A percentile compares a stretch with the other conserved stretches of the same genome.
These are phyloP conservation scores for Pleurotus tuoliensis DNA, from an alignment of 768 basidiomycete species.

Conservation along the genomic window DNA sequence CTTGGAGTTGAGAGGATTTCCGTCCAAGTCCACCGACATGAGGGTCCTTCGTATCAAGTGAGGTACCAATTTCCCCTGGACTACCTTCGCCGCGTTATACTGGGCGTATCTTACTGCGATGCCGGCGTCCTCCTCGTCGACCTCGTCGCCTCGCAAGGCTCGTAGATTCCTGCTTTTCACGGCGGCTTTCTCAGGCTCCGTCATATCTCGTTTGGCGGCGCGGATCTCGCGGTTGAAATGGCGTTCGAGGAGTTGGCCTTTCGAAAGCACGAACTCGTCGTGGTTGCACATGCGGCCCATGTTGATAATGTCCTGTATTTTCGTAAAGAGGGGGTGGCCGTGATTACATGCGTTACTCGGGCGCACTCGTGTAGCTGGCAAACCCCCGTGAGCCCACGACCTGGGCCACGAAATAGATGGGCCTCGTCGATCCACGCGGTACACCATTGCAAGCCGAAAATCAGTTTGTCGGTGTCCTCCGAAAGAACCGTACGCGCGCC, in stretches of 20 bases:
- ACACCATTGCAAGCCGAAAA: constrained; percentile 7
- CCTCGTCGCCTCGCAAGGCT: neutral
- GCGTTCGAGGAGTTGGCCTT: neutral
- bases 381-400: constrained; percentile 5
- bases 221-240: neutral
- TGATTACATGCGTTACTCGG: neutral
- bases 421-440: constrained; percentile 11
- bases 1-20: neutral
- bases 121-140: neutral
- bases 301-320: constrained; percentile 5
- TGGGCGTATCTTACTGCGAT: neutral
- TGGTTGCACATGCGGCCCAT: constrained; percentile 2
- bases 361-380: neutral
- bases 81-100: neutral
- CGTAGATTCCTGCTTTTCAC: neutral
- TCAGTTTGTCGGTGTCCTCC: neutral
- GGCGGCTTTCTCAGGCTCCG: neutral
- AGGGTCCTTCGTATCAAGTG: constrained; percentile 4
- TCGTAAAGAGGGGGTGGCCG: constrained; percentile 13
- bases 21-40: neutral
- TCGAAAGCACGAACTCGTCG: neutral
- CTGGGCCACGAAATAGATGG: constrained; percentile 11
- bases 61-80: neutral
- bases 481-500: too few relatives aligned
- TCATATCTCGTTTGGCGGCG: neutral